Evolutionary conservation across 2,329 filamentous ascomycete species (phyloP).

Genomic region (Aspergillus brunneoviolaceus): DNA sequence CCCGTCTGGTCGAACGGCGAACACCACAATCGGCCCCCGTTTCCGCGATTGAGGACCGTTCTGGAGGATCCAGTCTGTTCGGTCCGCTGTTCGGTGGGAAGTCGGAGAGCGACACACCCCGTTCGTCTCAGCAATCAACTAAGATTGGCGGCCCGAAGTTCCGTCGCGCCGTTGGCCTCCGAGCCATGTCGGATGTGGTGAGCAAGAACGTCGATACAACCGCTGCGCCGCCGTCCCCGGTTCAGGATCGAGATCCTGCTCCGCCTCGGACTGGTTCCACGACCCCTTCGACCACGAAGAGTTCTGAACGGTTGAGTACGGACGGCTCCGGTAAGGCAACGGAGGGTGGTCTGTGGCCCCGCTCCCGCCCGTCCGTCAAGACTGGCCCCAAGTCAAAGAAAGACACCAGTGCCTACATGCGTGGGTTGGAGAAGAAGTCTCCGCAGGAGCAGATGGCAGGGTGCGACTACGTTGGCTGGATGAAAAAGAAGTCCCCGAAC

Average conservation of each 20-base stretch:
- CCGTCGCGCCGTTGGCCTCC: conserved; percentile 65
- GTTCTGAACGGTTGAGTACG: conserved; percentile 76
- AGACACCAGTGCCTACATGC: conserved; percentile 88
- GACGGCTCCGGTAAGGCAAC: conserved; percentile 55
- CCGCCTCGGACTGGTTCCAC: conserved; percentile 75
- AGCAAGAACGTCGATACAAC: conserved; percentile 52
- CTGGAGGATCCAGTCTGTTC: conserved; percentile 47
- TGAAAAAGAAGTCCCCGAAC: conserved; percentile 98
- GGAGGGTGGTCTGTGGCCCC: conserved; percentile 49
- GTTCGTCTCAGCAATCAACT: conserved; percentile 51
- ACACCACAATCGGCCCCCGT: conserved; percentile 53
- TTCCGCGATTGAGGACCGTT: conserved; percentile 56
- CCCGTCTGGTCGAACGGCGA: conserved; percentile 49
- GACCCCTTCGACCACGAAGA: conserved; percentile 64
- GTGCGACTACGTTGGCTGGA: conserved; percentile 96
- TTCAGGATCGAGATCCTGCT: conserved; percentile 59
- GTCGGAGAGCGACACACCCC: conserved; percentile 51
- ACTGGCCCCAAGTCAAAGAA: conserved; percentile 73
- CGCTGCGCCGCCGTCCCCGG: conserved; percentile 44
- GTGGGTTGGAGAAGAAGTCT: conserved; percentile 76
- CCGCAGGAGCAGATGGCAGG: conserved; percentile 80
- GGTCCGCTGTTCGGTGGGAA: conserved; percentile 45
- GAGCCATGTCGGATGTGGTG: conserved; percentile 77
- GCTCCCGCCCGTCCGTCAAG: conserved; percentile 52
- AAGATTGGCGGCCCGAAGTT: conserved; percentile 61